These are phyloP conservation scores for Asclepias syriaca DNA, from an alignment of 257 asterid genomes.

Conservation along the genomic window DNA sequence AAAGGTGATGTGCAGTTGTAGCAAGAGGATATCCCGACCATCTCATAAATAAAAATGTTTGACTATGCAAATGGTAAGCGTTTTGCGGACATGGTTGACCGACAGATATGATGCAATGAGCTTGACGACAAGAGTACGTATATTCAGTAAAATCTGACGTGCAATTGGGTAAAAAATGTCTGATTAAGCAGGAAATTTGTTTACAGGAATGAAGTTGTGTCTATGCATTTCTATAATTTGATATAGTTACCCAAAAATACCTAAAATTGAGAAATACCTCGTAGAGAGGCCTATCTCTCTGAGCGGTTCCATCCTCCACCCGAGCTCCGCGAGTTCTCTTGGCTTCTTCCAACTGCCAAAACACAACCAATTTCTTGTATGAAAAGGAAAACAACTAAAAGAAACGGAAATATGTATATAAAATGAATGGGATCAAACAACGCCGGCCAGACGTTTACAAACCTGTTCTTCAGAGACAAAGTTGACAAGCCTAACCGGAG, in stretches of 20 bases:
- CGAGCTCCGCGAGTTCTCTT: constrained; percentile 76
- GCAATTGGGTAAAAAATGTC: not conserved
- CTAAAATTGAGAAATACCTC: constrained; percentile 40
- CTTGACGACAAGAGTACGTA: not conserved
- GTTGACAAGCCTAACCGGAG: constrained; percentile 69
- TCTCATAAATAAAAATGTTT: not conserved
- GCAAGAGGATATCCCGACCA: not conserved
- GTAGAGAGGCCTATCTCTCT: constrained; percentile 82
- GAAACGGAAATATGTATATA: not conserved
- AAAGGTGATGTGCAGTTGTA: not conserved
- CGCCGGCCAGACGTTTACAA: not conserved
- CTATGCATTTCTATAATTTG: not conserved
- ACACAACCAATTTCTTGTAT: not conserved
- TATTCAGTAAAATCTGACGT: not conserved
- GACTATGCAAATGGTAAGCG: not conserved
- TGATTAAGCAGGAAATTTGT: not conserved
- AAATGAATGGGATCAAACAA: not conserved
- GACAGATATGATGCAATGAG: not conserved
- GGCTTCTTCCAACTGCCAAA: constrained; percentile 68
- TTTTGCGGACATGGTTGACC: not conserved
- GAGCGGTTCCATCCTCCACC: constrained; percentile 96
- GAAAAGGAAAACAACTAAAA: not conserved
- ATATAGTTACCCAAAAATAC: not conserved
- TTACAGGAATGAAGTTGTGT: not conserved
- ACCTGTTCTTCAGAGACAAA: constrained; percentile 95